Conservation (phyloP, 192 early-diverging fungal species). For the Entophlyctis helioformis region DNA sequence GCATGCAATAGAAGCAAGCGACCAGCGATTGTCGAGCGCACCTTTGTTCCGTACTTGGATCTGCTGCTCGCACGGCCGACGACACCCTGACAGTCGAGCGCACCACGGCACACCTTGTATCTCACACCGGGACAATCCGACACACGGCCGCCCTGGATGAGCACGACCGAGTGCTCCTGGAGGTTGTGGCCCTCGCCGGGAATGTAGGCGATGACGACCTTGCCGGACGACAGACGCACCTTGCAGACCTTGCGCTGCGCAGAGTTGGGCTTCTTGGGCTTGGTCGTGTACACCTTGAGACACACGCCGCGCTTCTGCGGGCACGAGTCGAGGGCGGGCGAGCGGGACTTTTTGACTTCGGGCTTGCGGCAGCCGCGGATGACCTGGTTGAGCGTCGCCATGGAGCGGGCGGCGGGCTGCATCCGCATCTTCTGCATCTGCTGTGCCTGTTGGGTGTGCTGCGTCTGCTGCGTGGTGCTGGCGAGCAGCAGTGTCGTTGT, state of each 20-base stretch:
- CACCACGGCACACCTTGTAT: constrained; percentile 87
- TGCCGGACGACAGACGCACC: constrained; percentile 86
- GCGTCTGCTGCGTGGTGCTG: too few relatives aligned
- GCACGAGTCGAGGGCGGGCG: constrained; percentile 73
- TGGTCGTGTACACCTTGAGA: constrained; percentile 87
- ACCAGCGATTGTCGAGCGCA: too few relatives aligned
- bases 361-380: constrained; percentile 73
- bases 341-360: constrained; percentile 48
- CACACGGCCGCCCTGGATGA: constrained; percentile 90
- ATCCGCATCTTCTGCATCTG: too few relatives aligned
- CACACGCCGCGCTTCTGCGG: constrained; percentile 92
- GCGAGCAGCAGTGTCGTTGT: too few relatives aligned
- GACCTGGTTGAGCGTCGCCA: constrained; percentile 87
- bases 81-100: constrained; percentile 91
- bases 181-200: constrained; percentile 97
- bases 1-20: too few relatives aligned
- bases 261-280: constrained; percentile 98
- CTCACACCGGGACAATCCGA: constrained; percentile 95
- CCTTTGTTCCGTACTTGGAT: constrained; percentile 92
- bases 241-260: constrained; percentile 87
- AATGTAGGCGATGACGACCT: constrained; percentile 89
- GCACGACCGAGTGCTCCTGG: constrained; percentile 93
- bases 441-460: too few relatives aligned
- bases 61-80: constrained; percentile 64
- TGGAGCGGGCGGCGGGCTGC: background rate